Evolutionary conservation across 352 stramenopile genomes (phyloP), one percentile per base, ranked within the genome.

Genomic region (Phytophthora pluvialis): DNA sequence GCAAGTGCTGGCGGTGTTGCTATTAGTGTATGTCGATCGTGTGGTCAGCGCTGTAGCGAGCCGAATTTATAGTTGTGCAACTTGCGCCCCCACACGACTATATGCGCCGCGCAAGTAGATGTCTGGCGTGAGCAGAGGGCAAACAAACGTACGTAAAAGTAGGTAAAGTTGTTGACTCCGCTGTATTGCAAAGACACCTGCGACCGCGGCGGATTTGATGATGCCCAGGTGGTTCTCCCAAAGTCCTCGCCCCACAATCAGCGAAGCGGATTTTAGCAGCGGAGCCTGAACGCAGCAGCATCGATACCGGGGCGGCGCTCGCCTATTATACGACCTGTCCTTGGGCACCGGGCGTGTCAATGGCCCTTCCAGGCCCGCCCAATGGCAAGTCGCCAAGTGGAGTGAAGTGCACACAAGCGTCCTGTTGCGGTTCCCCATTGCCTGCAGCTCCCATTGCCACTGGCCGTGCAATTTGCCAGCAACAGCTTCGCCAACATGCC

Each of bases 321-420:
- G 21, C 21, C 21, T 21, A 21, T 2, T 21, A 29, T 15, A 12
- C 11, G 35, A 58, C 52, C 29, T 32, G 42, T 62, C 32, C 21
- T 44, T 48, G n/a, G 21, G 42, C 25, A 13, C 18, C 7, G n/a
- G 42, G 28, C 48, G 32, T 67, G 56, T 67, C 56, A 28, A 51
- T 71, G 56, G 31, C 36, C 38, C 40, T 58, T 48, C 38, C 29
- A 43, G 48, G n/a, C 25, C 36, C 38, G 32, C 31, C 64, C 64
- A 72, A 72, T 72, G 26, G 28, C 25, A 38, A 49, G 31, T 38
- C 50, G 58, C 51, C 64, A 72, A 64, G 35, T 72, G 58, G 58
- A 68, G 64, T 59, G 56, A 67, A 58, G 47, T 60, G 55, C 39
- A 8, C 32, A 18, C 38, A 63, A 40, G 40, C 54, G 54, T 70